Percentiles rank a stretch among this genome's conserved stretches.
Evolutionary conservation across 2,329 filamentous ascomycete genomes (phyloP).

Genomic region (Aureobasidium pullulans): DNA sequence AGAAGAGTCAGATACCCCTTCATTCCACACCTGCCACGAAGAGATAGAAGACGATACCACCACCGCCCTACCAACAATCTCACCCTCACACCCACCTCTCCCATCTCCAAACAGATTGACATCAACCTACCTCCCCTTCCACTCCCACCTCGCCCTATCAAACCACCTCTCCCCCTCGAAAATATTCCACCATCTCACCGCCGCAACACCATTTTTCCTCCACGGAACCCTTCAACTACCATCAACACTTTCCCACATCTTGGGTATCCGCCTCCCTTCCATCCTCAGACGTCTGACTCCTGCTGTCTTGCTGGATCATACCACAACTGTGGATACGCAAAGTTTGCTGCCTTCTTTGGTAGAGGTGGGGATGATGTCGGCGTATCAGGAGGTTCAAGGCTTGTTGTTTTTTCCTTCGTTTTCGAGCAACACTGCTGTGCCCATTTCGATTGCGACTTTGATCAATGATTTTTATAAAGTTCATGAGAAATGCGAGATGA

Average conservation of each 20-base stretch:
- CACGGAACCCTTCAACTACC: neutral
- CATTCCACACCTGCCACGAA: neutral
- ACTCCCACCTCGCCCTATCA: neutral
- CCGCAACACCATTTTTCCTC: neutral
- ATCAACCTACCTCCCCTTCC: neutral
- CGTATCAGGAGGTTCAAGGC: neutral
- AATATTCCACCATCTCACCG: neutral
- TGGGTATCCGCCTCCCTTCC: neutral
- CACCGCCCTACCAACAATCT: too few relatives aligned
- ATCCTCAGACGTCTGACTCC: neutral
- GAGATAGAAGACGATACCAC: too few relatives aligned
- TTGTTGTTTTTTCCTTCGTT: neutral
- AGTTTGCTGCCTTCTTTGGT: neutral
- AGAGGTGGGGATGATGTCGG: accelerated
- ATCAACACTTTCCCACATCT: neutral
- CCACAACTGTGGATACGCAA: neutral
- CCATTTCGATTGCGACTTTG: too few relatives aligned
- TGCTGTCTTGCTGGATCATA: neutral
- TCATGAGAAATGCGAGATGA: neutral
- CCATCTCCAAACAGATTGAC: neutral
- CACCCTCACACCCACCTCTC: neutral
- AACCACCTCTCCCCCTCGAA: neutral
- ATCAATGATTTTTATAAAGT: neutral
- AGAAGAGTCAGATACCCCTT: neutral
- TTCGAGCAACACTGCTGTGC: neutral